A percentile compares a stretch with the other conserved stretches of the same genome.
phyloP scores from a whole-genome alignment of 148 eudicot species.

The Nepenthes gracilis region DNA sequence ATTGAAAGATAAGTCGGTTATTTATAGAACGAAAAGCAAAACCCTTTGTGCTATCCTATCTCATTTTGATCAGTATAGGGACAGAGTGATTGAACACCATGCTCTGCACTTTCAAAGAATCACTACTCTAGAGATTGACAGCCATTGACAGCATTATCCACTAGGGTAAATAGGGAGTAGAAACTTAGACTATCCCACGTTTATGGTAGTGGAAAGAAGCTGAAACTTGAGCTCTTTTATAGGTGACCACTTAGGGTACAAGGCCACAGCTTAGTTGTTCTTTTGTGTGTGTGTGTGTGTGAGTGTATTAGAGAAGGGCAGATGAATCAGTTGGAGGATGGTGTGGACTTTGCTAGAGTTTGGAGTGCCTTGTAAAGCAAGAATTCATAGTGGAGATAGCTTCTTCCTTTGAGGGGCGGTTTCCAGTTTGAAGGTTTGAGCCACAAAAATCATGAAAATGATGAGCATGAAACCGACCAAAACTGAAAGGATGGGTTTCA shows the following conservation, averaged over 20 bases:
- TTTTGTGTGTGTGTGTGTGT: no score
- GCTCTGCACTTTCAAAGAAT: conserved; percentile 2
- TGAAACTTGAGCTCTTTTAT: not conserved
- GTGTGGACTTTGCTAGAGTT: no score
- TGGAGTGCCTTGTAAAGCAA: not conserved
- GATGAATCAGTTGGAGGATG: not conserved
- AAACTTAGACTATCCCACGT: conserved; percentile 4
- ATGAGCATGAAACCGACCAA: conserved; percentile 8
- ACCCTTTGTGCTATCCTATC: no score
- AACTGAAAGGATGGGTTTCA: no score
- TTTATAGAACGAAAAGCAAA: conserved; percentile 1
- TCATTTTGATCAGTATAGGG: no score
- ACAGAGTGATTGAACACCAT: not conserved
- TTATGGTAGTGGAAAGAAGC: not conserved
- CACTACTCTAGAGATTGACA: not conserved
- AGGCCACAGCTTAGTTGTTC: not conserved
- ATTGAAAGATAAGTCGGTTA: not conserved
- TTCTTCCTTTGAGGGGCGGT: conserved; percentile 1
- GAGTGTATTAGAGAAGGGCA: not conserved
- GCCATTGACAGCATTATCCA: not conserved
- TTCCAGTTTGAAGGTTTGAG: not conserved
- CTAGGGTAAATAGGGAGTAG: not conserved
- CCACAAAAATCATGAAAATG: not conserved
- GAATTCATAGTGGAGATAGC: not conserved
- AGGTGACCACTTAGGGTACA: conserved; percentile 1